These are phyloP conservation scores for Colletotrichum truncatum DNA, from an alignment of 2,329 filamentous ascomycete genomes.

Conservation along the genomic window DNA sequence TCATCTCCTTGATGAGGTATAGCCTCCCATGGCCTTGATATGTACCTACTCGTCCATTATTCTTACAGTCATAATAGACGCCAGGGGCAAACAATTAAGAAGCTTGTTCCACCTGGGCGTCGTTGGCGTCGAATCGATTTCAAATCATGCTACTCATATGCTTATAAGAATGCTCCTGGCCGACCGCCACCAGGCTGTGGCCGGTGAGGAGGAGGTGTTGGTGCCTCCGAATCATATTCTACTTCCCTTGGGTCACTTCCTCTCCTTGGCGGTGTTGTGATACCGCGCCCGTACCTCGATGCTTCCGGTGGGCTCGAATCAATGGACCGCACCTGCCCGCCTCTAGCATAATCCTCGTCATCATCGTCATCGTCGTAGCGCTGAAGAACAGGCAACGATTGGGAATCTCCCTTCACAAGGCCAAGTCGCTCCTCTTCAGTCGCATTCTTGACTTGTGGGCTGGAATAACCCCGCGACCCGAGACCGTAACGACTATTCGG, in stretches of 20 bases:
- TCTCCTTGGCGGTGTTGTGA: constrained; percentile 48
- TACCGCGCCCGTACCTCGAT: constrained; percentile 51
- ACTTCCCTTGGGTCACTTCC: constrained; percentile 36
- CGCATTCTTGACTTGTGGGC: constrained; percentile 56
- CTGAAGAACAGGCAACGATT: constrained; percentile 43
- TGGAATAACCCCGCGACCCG: constrained; percentile 50
- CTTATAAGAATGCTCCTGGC: constrained; percentile 18
- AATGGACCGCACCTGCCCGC: constrained; percentile 34
- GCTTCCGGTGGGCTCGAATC: constrained; percentile 31
- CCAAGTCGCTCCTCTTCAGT: constrained; percentile 87
- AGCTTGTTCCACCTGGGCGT: constrained; percentile 7
- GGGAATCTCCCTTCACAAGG: constrained; percentile 78
- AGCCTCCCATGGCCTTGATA: not conserved
- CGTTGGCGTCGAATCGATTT: constrained; percentile 23
- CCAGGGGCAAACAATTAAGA: not conserved
- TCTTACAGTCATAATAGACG: constrained; percentile 24
- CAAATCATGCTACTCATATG: constrained; percentile 28
- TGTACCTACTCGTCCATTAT: constrained; percentile 27
- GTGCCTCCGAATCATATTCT: constrained; percentile 26
- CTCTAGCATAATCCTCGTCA: constrained; percentile 40
- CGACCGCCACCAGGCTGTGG: constrained; percentile 18
- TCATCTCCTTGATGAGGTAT: not conserved
- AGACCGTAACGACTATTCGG: constrained; percentile 32
- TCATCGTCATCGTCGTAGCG: constrained; percentile 46
- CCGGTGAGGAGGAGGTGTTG: constrained; percentile 25